These are phyloP conservation scores for Bothriochloa decipiens DNA, from an alignment of 176 grass and related monocot species.

Conservation along the genomic window DNA sequence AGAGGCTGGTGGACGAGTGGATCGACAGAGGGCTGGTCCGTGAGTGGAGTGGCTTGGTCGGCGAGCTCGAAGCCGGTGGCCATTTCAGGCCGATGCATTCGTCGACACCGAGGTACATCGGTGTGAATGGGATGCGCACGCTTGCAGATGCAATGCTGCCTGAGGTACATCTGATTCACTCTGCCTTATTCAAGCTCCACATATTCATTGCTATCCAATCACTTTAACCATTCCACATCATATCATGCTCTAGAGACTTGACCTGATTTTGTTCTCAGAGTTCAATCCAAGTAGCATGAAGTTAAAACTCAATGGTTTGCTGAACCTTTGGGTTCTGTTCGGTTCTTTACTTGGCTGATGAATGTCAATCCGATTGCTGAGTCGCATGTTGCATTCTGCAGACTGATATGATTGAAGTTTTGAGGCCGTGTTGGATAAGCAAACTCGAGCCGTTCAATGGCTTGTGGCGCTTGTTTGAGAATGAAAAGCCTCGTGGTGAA, in stretches of 20 bases:
- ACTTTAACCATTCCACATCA: neutral
- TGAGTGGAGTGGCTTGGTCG: constrained; percentile 73
- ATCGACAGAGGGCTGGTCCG: constrained; percentile 59
- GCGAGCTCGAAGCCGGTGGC: constrained; percentile 74
- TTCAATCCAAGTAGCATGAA: neutral
- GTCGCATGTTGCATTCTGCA: constrained; percentile 44
- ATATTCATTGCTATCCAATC: neutral
- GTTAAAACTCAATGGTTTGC: neutral
- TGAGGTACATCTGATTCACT: constrained; percentile 48
- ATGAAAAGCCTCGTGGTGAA: constrained; percentile 68
- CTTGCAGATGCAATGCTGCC: constrained; percentile 78
- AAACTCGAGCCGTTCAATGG: constrained; percentile 91
- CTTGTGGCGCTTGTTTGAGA: constrained; percentile 81
- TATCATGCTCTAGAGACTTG: neutral
- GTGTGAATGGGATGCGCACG: constrained; percentile 69
- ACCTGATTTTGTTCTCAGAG: constrained; percentile 8
- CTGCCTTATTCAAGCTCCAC: neutral
- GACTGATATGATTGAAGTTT: constrained; percentile 63
- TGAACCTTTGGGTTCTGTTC: neutral
- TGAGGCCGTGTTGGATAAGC: constrained; percentile 86
- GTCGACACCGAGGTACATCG: constrained; percentile 63
- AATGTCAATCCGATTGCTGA: constrained; percentile 38
- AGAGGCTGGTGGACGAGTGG: constrained; percentile 75
- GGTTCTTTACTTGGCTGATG: constrained; percentile 28
- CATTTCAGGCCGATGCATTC: constrained; percentile 49